Evolutionary conservation across 1,284 basidiomycete genomes (phyloP).

Genomic region (Papiliotrema nemorosa): DNA sequence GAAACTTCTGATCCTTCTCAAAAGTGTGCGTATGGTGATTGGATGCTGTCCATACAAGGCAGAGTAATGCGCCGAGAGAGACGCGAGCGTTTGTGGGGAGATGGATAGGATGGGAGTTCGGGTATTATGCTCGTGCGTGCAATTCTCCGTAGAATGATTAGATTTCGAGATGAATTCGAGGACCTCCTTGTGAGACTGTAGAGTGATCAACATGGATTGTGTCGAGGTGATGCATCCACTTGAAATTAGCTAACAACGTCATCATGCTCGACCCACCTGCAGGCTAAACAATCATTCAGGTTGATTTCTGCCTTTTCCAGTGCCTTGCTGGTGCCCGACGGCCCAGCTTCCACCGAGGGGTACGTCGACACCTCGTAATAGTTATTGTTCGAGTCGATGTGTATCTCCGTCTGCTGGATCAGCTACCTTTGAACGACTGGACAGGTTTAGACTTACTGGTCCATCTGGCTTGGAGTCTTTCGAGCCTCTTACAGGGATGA

Average conservation of each 20-base stretch:
- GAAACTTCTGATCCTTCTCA: slow-evolving; percentile 67
- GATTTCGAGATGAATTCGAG: slow-evolving; percentile 62
- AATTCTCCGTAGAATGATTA: slow-evolving; percentile 50
- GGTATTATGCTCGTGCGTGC: slow-evolving; percentile 9
- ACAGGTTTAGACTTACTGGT: slow-evolving; percentile 17
- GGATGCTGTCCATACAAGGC: slow-evolving; percentile 29
- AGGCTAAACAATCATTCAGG: slow-evolving; percentile 78
- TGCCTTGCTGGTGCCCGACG: slow-evolving; percentile 51
- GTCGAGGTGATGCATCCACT: slow-evolving; percentile 98
- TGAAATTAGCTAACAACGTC: neutral
- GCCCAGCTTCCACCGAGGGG: slow-evolving; percentile 22
- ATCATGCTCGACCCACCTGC: slow-evolving; percentile 46
- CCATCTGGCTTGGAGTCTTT: slow-evolving; percentile 21
- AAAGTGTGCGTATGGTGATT: slow-evolving; percentile 58
- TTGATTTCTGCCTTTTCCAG: slow-evolving; percentile 91
- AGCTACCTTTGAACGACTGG: neutral
- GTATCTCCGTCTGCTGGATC: slow-evolving; percentile 69
- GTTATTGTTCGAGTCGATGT: slow-evolving; percentile 61
- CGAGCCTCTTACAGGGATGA: slow-evolving; percentile 72
- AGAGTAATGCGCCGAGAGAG: slow-evolving; percentile 70
- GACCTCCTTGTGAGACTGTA: slow-evolving; percentile 92
- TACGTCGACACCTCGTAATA: slow-evolving; percentile 48
- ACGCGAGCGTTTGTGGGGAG: slow-evolving; percentile 88
- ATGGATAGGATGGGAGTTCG: slow-evolving; percentile 76
- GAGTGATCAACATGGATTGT: slow-evolving; percentile 93